Percentiles rank a stretch among this genome's conserved stretches.
These are phyloP conservation scores for Pyricularia grisea DNA, from an alignment of 2,329 filamentous ascomycete genomes.

Conservation along the genomic window DNA sequence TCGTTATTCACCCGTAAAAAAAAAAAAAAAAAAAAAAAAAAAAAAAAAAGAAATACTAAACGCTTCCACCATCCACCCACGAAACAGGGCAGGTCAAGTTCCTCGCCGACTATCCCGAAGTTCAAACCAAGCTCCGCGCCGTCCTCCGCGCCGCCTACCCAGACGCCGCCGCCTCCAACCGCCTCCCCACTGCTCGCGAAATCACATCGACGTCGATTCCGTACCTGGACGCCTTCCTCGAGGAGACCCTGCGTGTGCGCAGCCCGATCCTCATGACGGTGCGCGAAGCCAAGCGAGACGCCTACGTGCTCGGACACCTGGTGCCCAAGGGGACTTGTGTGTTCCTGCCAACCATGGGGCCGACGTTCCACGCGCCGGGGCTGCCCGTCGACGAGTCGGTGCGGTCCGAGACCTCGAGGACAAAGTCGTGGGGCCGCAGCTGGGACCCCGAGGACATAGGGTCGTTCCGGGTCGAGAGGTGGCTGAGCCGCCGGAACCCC, in stretches of 20 bases:
- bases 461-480: conserved; percentile 26
- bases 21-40: background rate
- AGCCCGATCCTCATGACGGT: conserved; percentile 19
- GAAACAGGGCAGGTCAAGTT: background rate
- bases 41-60: background rate
- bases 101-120: conserved; percentile 9
- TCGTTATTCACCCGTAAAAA: too few species aligned
- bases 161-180: conserved; percentile 4
- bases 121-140: conserved; percentile 11
- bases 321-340: conserved; percentile 25
- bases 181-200: conserved; percentile 15
- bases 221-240: conserved; percentile 27
- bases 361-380: conserved; percentile 18
- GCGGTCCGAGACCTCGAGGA: conserved; percentile 12
- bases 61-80: background rate
- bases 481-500: conserved; percentile 18
- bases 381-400: conserved; percentile 18
- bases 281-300: conserved; percentile 20
- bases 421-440: background rate
- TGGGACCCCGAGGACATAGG: conserved; percentile 12
- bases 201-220: conserved; percentile 18
- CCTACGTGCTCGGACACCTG: conserved; percentile 21
- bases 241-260: conserved; percentile 23
- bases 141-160: conserved; percentile 17
- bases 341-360: conserved; percentile 17